A percentile compares a stretch with the other conserved stretches of the same genome.
Evolutionary conservation across 2,329 filamentous ascomycete species (phyloP).

Genomic region (Calonectria crousiana): DNA sequence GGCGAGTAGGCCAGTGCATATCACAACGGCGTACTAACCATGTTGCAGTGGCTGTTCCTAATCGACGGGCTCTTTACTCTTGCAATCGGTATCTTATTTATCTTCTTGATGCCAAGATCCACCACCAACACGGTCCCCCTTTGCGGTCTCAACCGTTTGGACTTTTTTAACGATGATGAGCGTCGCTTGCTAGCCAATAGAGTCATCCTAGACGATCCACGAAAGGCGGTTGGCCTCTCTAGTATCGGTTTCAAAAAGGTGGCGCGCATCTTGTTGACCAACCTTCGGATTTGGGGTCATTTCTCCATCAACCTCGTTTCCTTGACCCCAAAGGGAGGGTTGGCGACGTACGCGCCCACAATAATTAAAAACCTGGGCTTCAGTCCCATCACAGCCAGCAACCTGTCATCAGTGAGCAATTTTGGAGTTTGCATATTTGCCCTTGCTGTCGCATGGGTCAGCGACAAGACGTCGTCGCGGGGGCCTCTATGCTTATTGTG

Average conservation of each 20-base stretch:
- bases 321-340: constrained; percentile 26
- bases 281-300: constrained; percentile 25
- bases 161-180: constrained; percentile 26
- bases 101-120: constrained; percentile 16
- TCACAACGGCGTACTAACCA: not conserved
- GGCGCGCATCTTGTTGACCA: not conserved
- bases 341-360: constrained; percentile 26
- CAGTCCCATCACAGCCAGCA: constrained; percentile 25
- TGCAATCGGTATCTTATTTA: constrained; percentile 17
- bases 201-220: constrained; percentile 24
- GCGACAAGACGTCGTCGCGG: not conserved
- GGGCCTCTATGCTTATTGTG: constrained; percentile 14
- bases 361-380: constrained; percentile 35
- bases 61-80: constrained; percentile 27
- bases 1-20: not conserved
- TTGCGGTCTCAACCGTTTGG: constrained; percentile 10
- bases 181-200: constrained; percentile 20
- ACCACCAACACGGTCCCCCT: constrained; percentile 8
- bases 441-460: constrained; percentile 10
- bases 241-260: constrained; percentile 11
- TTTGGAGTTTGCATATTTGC: constrained; percentile 24
- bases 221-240: constrained; percentile 16
- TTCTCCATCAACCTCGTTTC: constrained; percentile 28
- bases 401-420: constrained; percentile 27
- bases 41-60: constrained; percentile 21